These are phyloP conservation scores for Fonsecaea pedrosoi DNA, from an alignment of 2,329 filamentous ascomycete genomes.

Conservation along the genomic window DNA sequence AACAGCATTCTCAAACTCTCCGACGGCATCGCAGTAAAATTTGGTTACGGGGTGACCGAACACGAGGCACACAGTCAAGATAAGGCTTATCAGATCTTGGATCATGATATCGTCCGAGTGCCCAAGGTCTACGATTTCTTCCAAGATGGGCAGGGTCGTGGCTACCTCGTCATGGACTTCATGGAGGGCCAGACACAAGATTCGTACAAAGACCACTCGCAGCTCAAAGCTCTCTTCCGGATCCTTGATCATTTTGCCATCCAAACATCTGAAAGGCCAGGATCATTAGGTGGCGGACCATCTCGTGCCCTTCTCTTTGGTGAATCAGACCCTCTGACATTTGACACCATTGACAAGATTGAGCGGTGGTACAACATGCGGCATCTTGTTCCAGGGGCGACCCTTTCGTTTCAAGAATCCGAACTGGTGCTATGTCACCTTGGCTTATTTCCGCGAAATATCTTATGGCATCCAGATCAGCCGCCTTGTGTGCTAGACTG, in stretches of 20 bases:
- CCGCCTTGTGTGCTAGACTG: constrained; percentile 40
- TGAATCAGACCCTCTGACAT: background rate
- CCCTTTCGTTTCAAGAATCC: constrained; percentile 13
- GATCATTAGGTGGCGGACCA: background rate
- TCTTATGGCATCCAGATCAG: constrained; percentile 40
- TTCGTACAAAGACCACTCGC: constrained; percentile 4
- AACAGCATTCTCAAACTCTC: constrained; percentile 5
- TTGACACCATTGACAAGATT: background rate
- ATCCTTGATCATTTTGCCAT: background rate
- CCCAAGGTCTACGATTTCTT: constrained; percentile 26
- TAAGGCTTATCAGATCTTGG: constrained; percentile 13
- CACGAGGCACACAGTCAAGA: constrained; percentile 15
- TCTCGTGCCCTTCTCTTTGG: background rate
- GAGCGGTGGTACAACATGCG: background rate
- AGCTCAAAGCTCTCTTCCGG: background rate
- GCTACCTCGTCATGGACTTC: constrained; percentile 20
- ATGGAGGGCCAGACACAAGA: constrained; percentile 18
- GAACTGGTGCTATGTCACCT: constrained; percentile 21
- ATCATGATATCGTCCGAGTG: constrained; percentile 20
- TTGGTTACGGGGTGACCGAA: constrained; percentile 10
- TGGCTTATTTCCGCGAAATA: constrained; percentile 34
- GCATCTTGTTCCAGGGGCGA: background rate
- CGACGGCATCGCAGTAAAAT: background rate
- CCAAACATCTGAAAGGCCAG: background rate
- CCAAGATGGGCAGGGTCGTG: constrained; percentile 16